Evolutionary conservation across 2,329 filamentous ascomycete genomes (phyloP).

Genomic region (Trichoderma sp.): DNA sequence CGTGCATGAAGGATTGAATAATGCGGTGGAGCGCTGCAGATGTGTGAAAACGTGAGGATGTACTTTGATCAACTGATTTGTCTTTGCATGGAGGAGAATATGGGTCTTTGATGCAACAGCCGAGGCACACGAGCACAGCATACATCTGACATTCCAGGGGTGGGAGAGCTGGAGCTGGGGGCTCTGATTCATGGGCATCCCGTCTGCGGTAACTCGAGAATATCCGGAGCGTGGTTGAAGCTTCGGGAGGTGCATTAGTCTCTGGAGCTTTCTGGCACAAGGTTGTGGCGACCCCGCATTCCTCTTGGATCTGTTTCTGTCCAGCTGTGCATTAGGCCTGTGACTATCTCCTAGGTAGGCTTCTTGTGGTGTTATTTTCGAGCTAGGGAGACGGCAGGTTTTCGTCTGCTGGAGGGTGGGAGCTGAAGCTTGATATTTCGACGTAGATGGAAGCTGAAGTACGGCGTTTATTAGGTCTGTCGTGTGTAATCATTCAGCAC

Average conservation of each 20-base stretch:
- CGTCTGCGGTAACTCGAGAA: background rate
- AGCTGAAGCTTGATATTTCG: background rate
- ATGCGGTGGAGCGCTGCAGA: background rate
- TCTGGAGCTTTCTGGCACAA: background rate
- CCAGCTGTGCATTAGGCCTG: background rate
- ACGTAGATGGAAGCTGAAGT: too few species aligned
- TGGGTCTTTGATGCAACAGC: background rate
- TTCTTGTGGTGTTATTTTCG: background rate
- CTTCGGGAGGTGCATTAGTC: background rate
- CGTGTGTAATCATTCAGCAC: rapidly evolving
- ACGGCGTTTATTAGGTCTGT: too few species aligned
- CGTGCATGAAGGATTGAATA: background rate
- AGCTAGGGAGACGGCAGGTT: background rate
- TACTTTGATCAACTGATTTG: background rate
- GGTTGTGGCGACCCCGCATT: background rate
- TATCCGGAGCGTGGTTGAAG: background rate
- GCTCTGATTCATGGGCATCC: background rate
- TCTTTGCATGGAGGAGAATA: background rate
- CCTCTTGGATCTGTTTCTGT: background rate
- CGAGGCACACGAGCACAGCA: background rate
- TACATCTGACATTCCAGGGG: background rate
- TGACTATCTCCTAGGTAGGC: background rate
- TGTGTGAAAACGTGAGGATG: background rate
- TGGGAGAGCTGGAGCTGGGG: background rate
- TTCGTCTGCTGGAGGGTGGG: background rate